Percentiles rank a stretch among this genome's conserved stretches.
Conservation (phyloP, 2,329 filamentous ascomycete species). For the Thielaviopsis punctulata region DNA sequence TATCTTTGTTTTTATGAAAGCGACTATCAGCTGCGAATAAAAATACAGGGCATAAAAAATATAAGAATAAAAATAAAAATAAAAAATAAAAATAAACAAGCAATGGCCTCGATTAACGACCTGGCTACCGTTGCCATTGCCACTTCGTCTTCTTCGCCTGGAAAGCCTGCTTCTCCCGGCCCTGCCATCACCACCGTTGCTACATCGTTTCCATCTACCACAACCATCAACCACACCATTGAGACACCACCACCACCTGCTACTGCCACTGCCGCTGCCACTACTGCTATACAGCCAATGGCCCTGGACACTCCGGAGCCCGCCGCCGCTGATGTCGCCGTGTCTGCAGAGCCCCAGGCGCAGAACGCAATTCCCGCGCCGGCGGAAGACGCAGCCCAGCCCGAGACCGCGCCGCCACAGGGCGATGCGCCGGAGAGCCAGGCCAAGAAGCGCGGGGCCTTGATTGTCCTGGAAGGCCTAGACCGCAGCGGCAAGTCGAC, state of each 20-base stretch:
- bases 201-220: background rate
- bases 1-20: background rate
- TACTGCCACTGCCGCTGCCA: background rate
- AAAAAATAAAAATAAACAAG: background rate
- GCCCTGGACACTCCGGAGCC: background rate
- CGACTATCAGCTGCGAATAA: background rate
- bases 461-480: slow-evolving; percentile 76
- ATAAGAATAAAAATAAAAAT: background rate
- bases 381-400: background rate
- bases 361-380: background rate
- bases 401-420: slow-evolving; percentile 7
- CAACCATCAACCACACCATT: background rate
- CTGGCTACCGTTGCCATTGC: slow-evolving; percentile 31
- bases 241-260: background rate
- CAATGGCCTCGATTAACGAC: slow-evolving; percentile 32
- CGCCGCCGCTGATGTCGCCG: slow-evolving; percentile 7
- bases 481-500: slow-evolving; percentile 87
- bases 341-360: background rate
- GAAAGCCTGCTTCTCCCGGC: slow-evolving; percentile 15
- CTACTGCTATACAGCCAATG: background rate
- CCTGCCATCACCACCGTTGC: slow-evolving; percentile 11
- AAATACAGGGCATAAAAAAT: background rate
- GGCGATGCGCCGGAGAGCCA: slow-evolving; percentile 3
- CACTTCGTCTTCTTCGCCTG: slow-evolving; percentile 18
- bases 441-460: slow-evolving; percentile 37